Evolutionary conservation across 176 grass and related monocot species (phyloP).

Genomic region (Oryza rufipogon): DNA sequence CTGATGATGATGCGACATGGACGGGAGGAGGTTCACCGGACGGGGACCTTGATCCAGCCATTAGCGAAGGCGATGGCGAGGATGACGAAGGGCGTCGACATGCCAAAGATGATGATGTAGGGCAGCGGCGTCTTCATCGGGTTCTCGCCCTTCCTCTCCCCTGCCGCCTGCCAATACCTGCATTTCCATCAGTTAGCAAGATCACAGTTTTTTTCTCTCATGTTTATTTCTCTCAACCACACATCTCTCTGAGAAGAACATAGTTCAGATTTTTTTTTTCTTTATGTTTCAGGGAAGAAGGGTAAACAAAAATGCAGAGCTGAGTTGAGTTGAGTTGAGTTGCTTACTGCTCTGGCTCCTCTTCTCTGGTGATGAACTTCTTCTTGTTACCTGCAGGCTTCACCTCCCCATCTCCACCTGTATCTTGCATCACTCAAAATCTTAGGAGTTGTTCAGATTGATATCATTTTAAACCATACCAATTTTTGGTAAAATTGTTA

Average conservation of each 20-base stretch:
- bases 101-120: constrained; percentile 95
- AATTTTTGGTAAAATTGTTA: too few species aligned
- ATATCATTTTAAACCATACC: too few species aligned
- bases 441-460: too few species aligned
- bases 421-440: not conserved
- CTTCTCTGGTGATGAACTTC: constrained; percentile 95
- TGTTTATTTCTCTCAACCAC: not conserved
- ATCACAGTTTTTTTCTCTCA: not conserved
- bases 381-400: constrained; percentile 67
- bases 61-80: constrained; percentile 94
- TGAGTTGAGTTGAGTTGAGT: not conserved
- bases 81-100: constrained; percentile 92
- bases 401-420: constrained; percentile 68
- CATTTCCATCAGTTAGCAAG: not conserved
- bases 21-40: constrained; percentile 46
- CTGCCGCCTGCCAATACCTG: constrained; percentile 91
- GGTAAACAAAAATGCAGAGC: not conserved
- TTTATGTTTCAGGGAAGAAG: not conserved
- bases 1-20: not conserved
- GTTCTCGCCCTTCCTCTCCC: constrained; percentile 93
- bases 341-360: constrained; percentile 90
- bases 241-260: too few species aligned
- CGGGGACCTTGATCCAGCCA: constrained; percentile 79
- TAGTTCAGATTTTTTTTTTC: too few species aligned
- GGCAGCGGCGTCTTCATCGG: constrained; percentile 90